Evolutionary conservation across 148 eudicot species (phyloP).

Genomic region (Nepenthes gracilis): DNA sequence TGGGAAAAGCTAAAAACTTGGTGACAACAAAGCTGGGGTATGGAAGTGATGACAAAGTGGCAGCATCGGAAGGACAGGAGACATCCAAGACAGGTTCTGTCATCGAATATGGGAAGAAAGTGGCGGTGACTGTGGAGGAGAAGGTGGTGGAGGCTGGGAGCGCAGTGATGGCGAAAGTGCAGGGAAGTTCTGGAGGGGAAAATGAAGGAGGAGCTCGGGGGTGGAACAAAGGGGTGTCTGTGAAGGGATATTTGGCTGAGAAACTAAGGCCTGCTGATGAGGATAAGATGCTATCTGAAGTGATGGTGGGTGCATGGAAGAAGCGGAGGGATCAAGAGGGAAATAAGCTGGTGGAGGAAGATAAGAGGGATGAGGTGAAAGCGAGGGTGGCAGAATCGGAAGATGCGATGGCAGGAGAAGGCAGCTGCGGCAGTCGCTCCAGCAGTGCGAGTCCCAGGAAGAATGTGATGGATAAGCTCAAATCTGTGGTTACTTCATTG

Average conservation of each 20-base stretch:
- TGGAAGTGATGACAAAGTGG: slow-evolving; percentile 1
- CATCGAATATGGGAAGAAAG: slow-evolving; percentile 20
- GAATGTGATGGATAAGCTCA: slow-evolving; percentile 35
- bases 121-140: slow-evolving; percentile 15
- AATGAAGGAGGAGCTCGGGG: not conserved
- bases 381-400: slow-evolving; percentile 55
- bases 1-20: slow-evolving; percentile 28
- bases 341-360: not conserved
- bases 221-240: slow-evolving; percentile 35
- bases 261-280: slow-evolving; percentile 59
- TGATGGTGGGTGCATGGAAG: slow-evolving; percentile 18
- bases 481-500: slow-evolving; percentile 31
- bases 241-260: slow-evolving; percentile 47
- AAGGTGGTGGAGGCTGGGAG: no score
- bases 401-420: slow-evolving; percentile 35
- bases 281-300: slow-evolving; percentile 48
- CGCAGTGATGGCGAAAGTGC: slow-evolving; percentile 1
- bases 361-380: slow-evolving; percentile 12
- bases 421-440: slow-evolving; percentile 12
- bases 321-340: no score
- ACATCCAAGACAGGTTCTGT: slow-evolving; percentile 1
- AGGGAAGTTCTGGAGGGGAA: slow-evolving; percentile 6
- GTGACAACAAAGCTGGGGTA: slow-evolving; percentile 35
- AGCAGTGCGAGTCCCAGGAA: slow-evolving; percentile 20
- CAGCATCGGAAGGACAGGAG: slow-evolving; percentile 1